Evolutionary conservation across 2,329 filamentous ascomycete genomes (phyloP), one percentile per base, ranked within the genome.

Genomic region (Zymoseptoria brevis): DNA sequence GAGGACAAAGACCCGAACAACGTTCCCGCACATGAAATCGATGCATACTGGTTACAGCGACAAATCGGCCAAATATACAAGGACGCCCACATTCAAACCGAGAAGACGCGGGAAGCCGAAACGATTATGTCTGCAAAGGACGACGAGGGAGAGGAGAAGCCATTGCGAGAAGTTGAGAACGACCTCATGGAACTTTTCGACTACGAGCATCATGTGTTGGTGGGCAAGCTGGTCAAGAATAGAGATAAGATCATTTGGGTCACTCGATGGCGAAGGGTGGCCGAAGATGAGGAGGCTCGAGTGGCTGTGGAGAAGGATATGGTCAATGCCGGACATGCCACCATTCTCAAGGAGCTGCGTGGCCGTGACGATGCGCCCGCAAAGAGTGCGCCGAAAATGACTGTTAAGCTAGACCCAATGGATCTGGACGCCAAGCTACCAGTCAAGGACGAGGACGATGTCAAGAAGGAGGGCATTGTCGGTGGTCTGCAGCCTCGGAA

Each of bases 181-280:
- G 94, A 99, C 63, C 80, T 99, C 59, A 97, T 97, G 89, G 94
- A 96, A 69, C 82, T 99, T 0, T 97, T 99, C 68, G 94, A 99
- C 69, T 99, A 96, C 69, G 93, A 97, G 69, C 89, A 96, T 70
- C 90, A 95, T 62, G 91, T 96, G 64, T 81, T 96, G 57, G 94
- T 97, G 24, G 87, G 90, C 64, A 93, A 90, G 74, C 82, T 99
- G 16, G 91, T 97, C 58, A 85, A 87, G 66, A 99, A 99, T 74
- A 84, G 90, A 59, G 90, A 96, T 69, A 95, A 94, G 78, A 86
- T 99, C 58, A 89, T 96, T 9, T 99, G 95, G 94, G 88, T 95
- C 49, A 97, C 93, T 9, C 86, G 86, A 66, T 86, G 96, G 78
- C 88, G 91, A 53, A 84, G 86, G 69, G 89, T 90, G 52, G 91